Base-by-base conservation (phyloP, 1,284 basidiomycete genomes). In the Agaricales sp. region DNA sequence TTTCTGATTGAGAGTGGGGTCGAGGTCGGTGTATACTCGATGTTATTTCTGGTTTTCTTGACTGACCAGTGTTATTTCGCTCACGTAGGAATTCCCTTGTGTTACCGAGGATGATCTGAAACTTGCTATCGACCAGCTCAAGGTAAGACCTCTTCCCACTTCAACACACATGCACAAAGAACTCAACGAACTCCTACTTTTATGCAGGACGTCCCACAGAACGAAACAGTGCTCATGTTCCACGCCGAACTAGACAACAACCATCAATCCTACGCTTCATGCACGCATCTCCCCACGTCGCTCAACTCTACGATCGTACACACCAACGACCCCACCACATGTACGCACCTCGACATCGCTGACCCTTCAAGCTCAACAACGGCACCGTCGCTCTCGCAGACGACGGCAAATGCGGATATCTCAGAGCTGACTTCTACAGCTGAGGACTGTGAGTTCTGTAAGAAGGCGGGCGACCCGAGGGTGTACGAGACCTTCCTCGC, bases 1-100 rank as follows among this genome's bases (percentile, higher is more conserved):
- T 96, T 96, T 65, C 69, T 96, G 57, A 93, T 93, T 56, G 84
- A 94, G 54, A 93, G 90, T 57, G 92, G 93, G 26, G 91, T 96
- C 13, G 87, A 94, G 57, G 89, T 91, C 35, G 45, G 43, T 38
- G 35, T 16, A 35, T 46, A 4, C 22, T 38, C 35, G 47, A 47
- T 47, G 30, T 35, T 8, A 35, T 35, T n/a, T n/a, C 8, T 14
- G 21, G 20, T 47, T 53, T 4, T 49, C 23, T 39, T 50, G n/a
- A n/a, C n/a, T n/a, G n/a, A n/a, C n/a, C n/a, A n/a, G n/a, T n/a
- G n/a, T n/a, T n/a, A n/a, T n/a, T n/a, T n/a, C 22, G 51, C 43
- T 25, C 11, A 8, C 41, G 12, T 54, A 93, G 87, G 93, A 96
- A 69, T 96, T 97, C 63, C 93, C 92, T 3, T 83, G 78, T 58